Evolutionary conservation across 306 rosid genomes (phyloP), one percentile per base, ranked within the genome.

Genomic region (Cicer arietinum): DNA sequence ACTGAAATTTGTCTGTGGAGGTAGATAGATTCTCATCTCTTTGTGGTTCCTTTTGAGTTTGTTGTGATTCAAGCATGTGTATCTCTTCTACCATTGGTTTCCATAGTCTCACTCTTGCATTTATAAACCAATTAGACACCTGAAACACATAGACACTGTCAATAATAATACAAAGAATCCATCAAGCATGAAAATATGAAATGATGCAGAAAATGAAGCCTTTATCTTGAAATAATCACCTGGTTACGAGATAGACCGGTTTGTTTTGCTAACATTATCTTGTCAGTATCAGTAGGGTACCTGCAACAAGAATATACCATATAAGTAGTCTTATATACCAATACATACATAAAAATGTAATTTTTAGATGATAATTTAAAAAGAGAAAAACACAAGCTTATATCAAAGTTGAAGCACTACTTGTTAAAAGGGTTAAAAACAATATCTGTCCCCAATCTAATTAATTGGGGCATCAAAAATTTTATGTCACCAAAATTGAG

Each of bases 191-290:
- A 20, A 20, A 20, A 20, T 20, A 20, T 20, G 44, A 62, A 30
- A 70, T 16, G 13, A 47, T 0, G 58, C 41, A 13, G 58, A 67
- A 35, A 53, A 14, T 37, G n/a, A 6, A 40, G 4, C 1, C 7
- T 81, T 53, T 37, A 48, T 37, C 58, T 12, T 68, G 22, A 17
- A 35, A 18, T 25, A 8, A 41, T 48, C 57, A 89, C 97, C 96
- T 91, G 97, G 85, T 87, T 91, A n/a, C 98, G 87, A 42, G 98
- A 91, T 22, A 93, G 83, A 67, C 98, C 97, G 10, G 98, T 93
- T 86, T 91, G 98, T 81, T 89, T 91, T 16, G 98, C 96, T 84
- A 93, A 73, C 93, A 89, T 84, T 56, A 86, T 20, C 80, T 93
- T 93, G 85, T 93, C 98, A 0, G 96, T 79, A 74, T 93, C 97